A percentile compares a stretch with the other conserved stretches of the same genome.
These are phyloP conservation scores for Ophiocordyceps polyrhachis-furcata DNA, from an alignment of 2,329 filamentous ascomycete genomes.

Conservation along the genomic window DNA sequence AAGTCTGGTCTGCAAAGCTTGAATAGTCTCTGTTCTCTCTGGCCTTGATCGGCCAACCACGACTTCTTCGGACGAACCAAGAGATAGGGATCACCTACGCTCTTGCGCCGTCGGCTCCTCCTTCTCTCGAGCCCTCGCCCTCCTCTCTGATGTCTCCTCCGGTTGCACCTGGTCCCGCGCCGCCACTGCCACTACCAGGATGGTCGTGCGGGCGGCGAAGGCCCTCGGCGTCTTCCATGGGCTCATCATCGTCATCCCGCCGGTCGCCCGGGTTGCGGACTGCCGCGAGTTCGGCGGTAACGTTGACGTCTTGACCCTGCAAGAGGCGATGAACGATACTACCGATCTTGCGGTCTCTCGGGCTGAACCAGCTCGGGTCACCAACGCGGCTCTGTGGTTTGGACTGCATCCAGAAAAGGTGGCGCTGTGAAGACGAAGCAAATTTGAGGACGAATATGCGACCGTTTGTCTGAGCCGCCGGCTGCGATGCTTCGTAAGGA, in stretches of 20 bases:
- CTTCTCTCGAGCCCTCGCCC: constrained; percentile 72
- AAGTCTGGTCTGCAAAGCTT: constrained; percentile 2
- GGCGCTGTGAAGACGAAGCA: constrained; percentile 70
- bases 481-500: constrained; percentile 51
- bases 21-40: constrained; percentile 2
- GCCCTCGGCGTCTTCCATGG: constrained; percentile 45
- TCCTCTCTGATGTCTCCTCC: constrained; percentile 85
- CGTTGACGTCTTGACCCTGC: constrained; percentile 76
- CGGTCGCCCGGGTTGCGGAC: constrained; percentile 32
- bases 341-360: constrained; percentile 70
- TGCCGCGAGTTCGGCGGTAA: constrained; percentile 51
- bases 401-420: constrained; percentile 94
- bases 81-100: constrained; percentile 62
- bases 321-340: constrained; percentile 71
- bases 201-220: constrained; percentile 39
- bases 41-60: constrained; percentile 5
- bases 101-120: constrained; percentile 91
- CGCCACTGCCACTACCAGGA: constrained; percentile 47
- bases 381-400: constrained; percentile 55
- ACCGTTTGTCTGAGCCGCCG: constrained; percentile 54
- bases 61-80: constrained; percentile 9
- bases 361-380: constrained; percentile 63
- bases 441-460: constrained; percentile 92
- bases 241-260: constrained; percentile 35
- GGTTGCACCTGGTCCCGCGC: constrained; percentile 70